phyloP scores from a whole-genome alignment of 805 yeast species.

The Metschnikowia vanudenii region DNA sequence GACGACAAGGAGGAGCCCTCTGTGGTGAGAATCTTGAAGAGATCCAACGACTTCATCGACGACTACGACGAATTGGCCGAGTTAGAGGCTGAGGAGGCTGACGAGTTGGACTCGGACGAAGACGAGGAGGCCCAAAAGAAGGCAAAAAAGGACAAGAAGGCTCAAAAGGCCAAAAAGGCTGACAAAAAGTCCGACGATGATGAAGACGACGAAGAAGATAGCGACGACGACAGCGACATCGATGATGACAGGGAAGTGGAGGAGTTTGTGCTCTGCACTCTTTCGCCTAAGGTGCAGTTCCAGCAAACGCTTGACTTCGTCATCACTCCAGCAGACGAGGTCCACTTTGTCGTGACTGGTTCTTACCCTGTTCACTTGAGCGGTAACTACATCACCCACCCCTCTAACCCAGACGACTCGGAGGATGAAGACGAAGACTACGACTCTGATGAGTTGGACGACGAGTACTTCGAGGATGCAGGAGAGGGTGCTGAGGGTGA shows the following conservation, averaged over 20 bases:
- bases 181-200: constrained; percentile 44
- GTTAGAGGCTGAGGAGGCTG: constrained; percentile 8
- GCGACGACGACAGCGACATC: constrained; percentile 55
- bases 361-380: constrained; percentile 88
- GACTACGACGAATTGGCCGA: constrained; percentile 29
- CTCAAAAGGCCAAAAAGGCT: constrained; percentile 16
- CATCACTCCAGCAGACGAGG: constrained; percentile 90
- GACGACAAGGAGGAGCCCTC: constrained; percentile 83
- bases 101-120: constrained; percentile 31
- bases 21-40: constrained; percentile 85
- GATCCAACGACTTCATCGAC: constrained; percentile 44
- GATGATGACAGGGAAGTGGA: constrained; percentile 75
- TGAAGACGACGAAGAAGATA: constrained; percentile 51
- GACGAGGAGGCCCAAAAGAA: constrained; percentile 40
- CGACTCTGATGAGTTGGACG: constrained; percentile 26
- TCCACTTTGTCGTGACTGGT: constrained; percentile 92
- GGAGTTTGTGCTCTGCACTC: constrained; percentile 83
- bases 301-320: constrained; percentile 92
- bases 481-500: constrained; percentile 47
- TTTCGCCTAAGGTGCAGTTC: constrained; percentile 77
- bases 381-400: constrained; percentile 96
- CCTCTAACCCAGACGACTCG: constrained; percentile 58
- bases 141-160: constrained; percentile 28
- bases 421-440: constrained; percentile 44
- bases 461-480: constrained; percentile 48